A percentile compares a stretch with the other conserved stretches of the same genome.
These are phyloP conservation scores for Pisolithus albus DNA, from an alignment of 768 basidiomycete species.

Conservation along the genomic window DNA sequence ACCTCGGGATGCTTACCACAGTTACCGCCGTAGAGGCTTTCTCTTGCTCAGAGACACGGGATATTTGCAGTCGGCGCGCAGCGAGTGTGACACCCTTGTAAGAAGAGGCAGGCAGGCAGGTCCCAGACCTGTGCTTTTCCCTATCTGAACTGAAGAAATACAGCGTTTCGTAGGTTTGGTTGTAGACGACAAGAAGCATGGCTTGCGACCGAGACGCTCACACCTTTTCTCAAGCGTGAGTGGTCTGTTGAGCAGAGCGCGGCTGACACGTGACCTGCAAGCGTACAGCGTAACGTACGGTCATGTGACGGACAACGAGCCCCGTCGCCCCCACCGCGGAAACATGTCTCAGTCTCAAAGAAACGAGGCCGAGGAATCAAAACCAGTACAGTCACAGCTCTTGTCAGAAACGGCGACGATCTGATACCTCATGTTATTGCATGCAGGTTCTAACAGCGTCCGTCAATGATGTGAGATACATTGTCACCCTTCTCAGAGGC, in stretches of 20 bases:
- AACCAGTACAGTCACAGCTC: conserved; percentile 14
- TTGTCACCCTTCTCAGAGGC: conserved; percentile 71
- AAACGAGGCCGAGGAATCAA: conserved; percentile 16
- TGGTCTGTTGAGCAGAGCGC: not conserved
- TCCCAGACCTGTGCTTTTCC: not conserved
- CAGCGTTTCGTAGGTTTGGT: conserved; percentile 29
- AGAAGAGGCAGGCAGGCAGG: conserved; percentile 17
- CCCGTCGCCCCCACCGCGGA: not conserved
- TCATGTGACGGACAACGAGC: conserved; percentile 12
- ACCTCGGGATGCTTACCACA: conserved; percentile 16
- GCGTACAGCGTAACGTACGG: not conserved
- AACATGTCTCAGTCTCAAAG: conserved; percentile 20
- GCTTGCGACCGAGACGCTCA: not conserved
- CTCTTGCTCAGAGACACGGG: not conserved
- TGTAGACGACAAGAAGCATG: conserved; percentile 30
- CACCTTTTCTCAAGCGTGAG: no score
- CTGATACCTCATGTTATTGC: not conserved
- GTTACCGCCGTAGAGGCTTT: not conserved
- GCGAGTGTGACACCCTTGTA: conserved; percentile 18
- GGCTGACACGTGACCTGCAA: not conserved
- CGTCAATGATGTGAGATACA: conserved; percentile 75
- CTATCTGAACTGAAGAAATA: conserved; percentile 11
- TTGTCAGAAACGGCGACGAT: not conserved
- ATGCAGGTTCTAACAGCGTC: conserved; percentile 59
- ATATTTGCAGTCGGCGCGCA: conserved; percentile 9